Base-by-base conservation (phyloP, 2,329 filamentous ascomycete species). In the Conoideocrella luteorostrata region DNA sequence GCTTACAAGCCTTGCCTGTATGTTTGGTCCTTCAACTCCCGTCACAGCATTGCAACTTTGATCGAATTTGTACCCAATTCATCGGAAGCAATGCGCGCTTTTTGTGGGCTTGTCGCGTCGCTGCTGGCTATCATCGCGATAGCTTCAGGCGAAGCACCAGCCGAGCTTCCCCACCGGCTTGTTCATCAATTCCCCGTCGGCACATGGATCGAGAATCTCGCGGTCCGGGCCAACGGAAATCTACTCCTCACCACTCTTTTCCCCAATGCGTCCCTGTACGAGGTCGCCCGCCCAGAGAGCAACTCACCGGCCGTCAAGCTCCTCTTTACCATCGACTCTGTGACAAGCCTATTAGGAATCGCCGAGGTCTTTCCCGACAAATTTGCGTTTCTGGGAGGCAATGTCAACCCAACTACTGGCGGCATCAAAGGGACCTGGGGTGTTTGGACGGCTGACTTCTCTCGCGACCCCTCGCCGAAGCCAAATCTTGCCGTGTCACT, bases 141-240 rank as follows among this genome's bases (percentile, higher is more conserved):
- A n/a, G n/a, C n/a, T n/a, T n/a, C n/a, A n/a, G n/a, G n/a, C n/a
- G n/a, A n/a, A n/a, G n/a, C n/a, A n/a, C n/a, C n/a, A n/a, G n/a
- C n/a, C n/a, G n/a, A 18, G 13, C 20, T 26, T 17, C 20, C 18
- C 17, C 40, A 34, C 21, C 36, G 42, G 12, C 15, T 39, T 13
- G 7, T 44, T 21, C 33, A 45, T 23, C 43, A 45, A 22, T 42
- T 45, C 15, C 42, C 42, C 2, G 22, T 26, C 2, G 22, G 28
- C 3, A 20, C 30, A 3, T 48, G 46, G 46, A 18, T 45, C 9
- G 46, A 48, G 15, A 45, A 48, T 24, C 35, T 48, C 7, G 46
- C 46, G 5, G 43, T 45, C 7, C 39, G 46, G 10, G 20, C 7
- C n/a, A 48, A 48, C 34, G 46, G 46, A 15, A 30, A 48, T 11